Evolutionary conservation across 31 red algal genomes (phyloP), one percentile per base, ranked within the genome.

Genomic region (Odonthalia washingtoniensis): DNA sequence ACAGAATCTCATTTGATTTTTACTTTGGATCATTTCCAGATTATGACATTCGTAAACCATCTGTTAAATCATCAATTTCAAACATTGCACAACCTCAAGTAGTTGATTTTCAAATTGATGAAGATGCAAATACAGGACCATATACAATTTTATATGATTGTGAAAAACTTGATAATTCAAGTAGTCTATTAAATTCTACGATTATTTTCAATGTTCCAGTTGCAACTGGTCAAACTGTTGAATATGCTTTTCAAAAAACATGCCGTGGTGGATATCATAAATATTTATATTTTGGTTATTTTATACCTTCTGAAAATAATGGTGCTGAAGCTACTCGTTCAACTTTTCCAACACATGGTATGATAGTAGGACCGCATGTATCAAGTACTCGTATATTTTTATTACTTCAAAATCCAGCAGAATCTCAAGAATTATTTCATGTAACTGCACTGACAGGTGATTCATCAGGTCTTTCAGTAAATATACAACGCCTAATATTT

Each of bases 121-220:
- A 77, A 9, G 67, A 79, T 5, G 81, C 85, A 46, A 81, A 80
- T 37, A 81, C 90, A 33, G 90, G 90, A 34, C 74, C 90, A 5
- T 92, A 86, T 82, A 78, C 90, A 80, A 75, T 92, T 24, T 75
- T 92, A 5, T 84, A 92, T 65, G 90, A 92, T 42, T 92, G 90
- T 67, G 74, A 92, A 16, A 45, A 57, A 3, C 43, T 77, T 77
- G 67, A 68, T 30, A 77, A 46, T 26, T 36, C 70, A n/a, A 16
- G 37, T 3, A 43, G 42, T 5, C 39, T 75, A 37, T 38, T 52
- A 2, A 92, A 86, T 36, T 69, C 74, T 38, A 86, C 90, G 18
- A 80, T 92, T 42, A 80, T 82, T 14, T 63, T 87, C 24, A 40
- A 82, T 53, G 70, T 92, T 28, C 90, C 90, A 1, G 82, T 92